Base-by-base conservation (phyloP, 305 asterid species). In the Rubia tinctorum region DNA sequence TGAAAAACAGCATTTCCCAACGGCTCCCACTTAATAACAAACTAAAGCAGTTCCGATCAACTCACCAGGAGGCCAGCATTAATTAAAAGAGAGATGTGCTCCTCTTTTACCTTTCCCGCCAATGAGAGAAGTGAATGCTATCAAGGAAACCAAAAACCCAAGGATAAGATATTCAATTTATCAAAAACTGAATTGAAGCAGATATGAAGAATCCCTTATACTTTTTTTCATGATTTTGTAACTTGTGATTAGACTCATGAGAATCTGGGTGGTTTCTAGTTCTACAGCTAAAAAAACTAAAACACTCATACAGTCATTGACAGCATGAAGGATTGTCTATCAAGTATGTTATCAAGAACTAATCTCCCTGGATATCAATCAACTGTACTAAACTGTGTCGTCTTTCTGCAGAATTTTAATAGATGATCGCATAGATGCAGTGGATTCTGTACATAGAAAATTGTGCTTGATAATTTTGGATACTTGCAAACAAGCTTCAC, bases 31-130 rank as follows among this genome's bases (percentile, higher is more conserved):
- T 56, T 25, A 71, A 64, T 63, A 63, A 12, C n/a, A 65, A 66
- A 12, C 34, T 23, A 69, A 65, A 70, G 51, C 25, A 56, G 62
- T 45, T 8, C 65, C 14, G 58, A 68, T 39, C 73, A 74, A 83
- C 96, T 92, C 81, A 95, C 98, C 82, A 95, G 84, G 79, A 95
- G 88, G 63, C 99, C 98, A 72, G 97, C 91, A 77, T 82, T 90
- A 75, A 95, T 90, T 76, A 95, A 85, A 73, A 82, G 89, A 75
- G 99, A 87, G 75, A 95, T 84, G 75, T 89, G 92, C 18, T 89
- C 93, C 80, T 95, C 99, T 83, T 86, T 84, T 88, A 92, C 98
- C 87, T 82, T 88, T 77, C 99, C 99, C 22, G 90, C 97, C 79
- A 84, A 72, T 0, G 97, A 89, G 47, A 95, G 89, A 83, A 90